These are phyloP conservation scores for Exophiala dermatitidis DNA, from an alignment of 2,329 filamentous ascomycete species.

Conservation along the genomic window DNA sequence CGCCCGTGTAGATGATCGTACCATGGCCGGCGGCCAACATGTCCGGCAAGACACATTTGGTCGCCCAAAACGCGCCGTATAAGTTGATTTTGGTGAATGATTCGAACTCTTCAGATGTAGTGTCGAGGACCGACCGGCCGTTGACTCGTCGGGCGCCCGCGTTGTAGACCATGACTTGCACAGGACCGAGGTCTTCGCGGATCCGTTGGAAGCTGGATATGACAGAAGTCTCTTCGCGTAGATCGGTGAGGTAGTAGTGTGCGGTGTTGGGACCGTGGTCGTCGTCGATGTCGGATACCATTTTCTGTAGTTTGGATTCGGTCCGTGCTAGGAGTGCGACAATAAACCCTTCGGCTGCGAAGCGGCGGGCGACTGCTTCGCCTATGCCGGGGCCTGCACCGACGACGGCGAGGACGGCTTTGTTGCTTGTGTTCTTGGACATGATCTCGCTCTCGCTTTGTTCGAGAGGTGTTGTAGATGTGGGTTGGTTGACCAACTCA, in stretches of 20 bases:
- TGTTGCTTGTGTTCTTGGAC: slow-evolving; percentile 16
- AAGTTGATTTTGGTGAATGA: slow-evolving; percentile 25
- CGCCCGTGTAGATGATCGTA: slow-evolving; percentile 21
- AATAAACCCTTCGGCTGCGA: slow-evolving; percentile 18
- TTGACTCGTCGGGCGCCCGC: slow-evolving; percentile 22
- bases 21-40: slow-evolving; percentile 21
- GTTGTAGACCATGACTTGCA: slow-evolving; percentile 21
- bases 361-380: slow-evolving; percentile 22
- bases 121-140: slow-evolving; percentile 19
- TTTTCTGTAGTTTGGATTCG: slow-evolving; percentile 20
- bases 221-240: slow-evolving; percentile 14
- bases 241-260: slow-evolving; percentile 21
- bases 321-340: slow-evolving; percentile 21
- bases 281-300: slow-evolving; percentile 16
- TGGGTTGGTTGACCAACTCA: too few relatives aligned
- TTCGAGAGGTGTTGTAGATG: too few relatives aligned
- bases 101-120: slow-evolving; percentile 21
- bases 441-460: background rate
- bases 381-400: slow-evolving; percentile 23
- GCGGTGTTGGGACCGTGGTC: slow-evolving; percentile 15
- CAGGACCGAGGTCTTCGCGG: slow-evolving; percentile 16
- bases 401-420: slow-evolving; percentile 21
- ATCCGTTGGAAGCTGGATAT: slow-evolving; percentile 15
- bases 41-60: slow-evolving; percentile 21
- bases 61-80: slow-evolving; percentile 24